Percentiles rank a stretch among this genome's conserved stretches.
phyloP scores from a whole-genome alignment of 495 filamentous ascomycete species.

The Cudoniella acicularis region DNA sequence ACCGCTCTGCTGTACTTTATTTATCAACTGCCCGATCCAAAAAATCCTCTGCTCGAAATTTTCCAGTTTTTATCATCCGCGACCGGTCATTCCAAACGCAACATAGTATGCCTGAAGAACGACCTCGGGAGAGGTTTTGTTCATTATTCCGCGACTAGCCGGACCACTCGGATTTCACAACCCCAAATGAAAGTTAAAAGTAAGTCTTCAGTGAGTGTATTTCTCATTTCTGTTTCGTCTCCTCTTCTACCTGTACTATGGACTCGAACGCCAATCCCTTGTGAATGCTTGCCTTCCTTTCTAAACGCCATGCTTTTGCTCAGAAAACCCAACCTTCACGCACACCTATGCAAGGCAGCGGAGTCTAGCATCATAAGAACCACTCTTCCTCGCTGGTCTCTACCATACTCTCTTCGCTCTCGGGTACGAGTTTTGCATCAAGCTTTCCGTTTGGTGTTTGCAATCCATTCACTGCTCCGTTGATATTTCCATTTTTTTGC shows the following conservation, averaged over 20 bases:
- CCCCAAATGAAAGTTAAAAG: not conserved
- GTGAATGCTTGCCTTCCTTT: not conserved
- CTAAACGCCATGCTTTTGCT: slow-evolving; percentile 2
- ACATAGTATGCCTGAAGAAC: too few relatives aligned
- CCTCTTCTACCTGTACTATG: not conserved
- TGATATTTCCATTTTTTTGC: not conserved
- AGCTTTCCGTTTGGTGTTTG: not conserved
- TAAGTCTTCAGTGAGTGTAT: not conserved
- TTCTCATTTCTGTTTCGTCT: not conserved
- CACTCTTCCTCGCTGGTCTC: slow-evolving; percentile 26
- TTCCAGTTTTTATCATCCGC: too few relatives aligned
- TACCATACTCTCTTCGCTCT: slow-evolving; percentile 15
- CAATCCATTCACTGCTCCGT: not conserved
- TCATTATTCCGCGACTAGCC: too few relatives aligned
- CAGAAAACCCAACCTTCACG: not conserved
- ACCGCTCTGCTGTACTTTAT: too few relatives aligned
- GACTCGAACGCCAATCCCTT: not conserved
- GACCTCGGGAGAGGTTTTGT: too few relatives aligned
- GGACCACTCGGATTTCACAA: not conserved
- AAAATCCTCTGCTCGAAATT: too few relatives aligned
- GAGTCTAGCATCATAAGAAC: slow-evolving; percentile 15
- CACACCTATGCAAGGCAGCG: not conserved
- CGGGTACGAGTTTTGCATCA: not conserved
- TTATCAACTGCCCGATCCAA: too few relatives aligned
- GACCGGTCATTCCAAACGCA: too few relatives aligned